Evolutionary conservation across 345 rosid genomes (phyloP).

Genomic region (Sisymbrium altissimum): DNA sequence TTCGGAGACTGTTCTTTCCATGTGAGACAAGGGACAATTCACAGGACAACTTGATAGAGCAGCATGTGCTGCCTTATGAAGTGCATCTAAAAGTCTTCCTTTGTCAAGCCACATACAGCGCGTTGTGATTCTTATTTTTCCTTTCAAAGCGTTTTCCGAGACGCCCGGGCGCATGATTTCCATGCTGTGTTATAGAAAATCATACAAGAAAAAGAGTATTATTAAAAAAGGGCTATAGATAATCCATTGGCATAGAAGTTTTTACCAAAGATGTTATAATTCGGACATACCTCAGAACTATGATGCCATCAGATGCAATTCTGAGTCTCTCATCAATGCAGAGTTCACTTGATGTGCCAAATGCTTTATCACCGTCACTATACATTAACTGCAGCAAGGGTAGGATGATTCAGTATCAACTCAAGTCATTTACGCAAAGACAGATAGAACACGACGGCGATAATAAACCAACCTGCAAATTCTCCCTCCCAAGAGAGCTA

Average conservation of each 20-base stretch:
- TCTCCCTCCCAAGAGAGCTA: slow-evolving; percentile 87
- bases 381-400: slow-evolving; percentile 81
- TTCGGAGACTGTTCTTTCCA: slow-evolving; percentile 89
- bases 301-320: slow-evolving; percentile 92
- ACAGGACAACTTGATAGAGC: slow-evolving; percentile 88
- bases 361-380: slow-evolving; percentile 95
- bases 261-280: background rate
- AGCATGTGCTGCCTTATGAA: slow-evolving; percentile 91
- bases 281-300: slow-evolving; percentile 71
- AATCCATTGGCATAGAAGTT: background rate
- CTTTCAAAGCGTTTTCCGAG: slow-evolving; percentile 59
- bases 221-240: background rate
- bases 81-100: slow-evolving; percentile 88
- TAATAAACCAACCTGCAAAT: slow-evolving; percentile 62
- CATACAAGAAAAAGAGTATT: slow-evolving; percentile 10
- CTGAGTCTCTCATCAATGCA: slow-evolving; percentile 89
- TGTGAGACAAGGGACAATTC: slow-evolving; percentile 77
- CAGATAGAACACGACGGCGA: background rate
- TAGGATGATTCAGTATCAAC: slow-evolving; percentile 19
- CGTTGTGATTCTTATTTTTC: slow-evolving; percentile 89
- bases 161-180: slow-evolving; percentile 75
- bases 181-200: slow-evolving; percentile 52
- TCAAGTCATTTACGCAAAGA: slow-evolving; percentile 15
- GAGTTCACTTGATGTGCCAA: slow-evolving; percentile 90
- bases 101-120: slow-evolving; percentile 98